Evolutionary conservation across 2,329 filamentous ascomycete genomes (phyloP).

Genomic region (Xylariomycetidae sp.): DNA sequence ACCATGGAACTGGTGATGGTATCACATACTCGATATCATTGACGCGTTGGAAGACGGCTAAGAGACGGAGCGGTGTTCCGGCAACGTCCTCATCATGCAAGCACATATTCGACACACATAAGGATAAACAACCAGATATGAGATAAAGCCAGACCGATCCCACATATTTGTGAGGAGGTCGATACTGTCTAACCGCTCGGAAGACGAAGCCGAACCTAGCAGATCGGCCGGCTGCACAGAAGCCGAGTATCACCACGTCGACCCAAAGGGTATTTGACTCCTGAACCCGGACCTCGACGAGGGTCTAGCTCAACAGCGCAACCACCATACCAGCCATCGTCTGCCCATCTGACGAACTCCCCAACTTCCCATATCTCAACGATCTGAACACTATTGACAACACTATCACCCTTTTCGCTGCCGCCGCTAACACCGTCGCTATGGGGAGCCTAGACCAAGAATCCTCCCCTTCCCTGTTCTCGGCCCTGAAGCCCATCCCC

Average conservation of each 20-base stretch:
- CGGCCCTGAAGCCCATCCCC: constrained; percentile 3
- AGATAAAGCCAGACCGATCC: too few relatives aligned
- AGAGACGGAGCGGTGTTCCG: too few relatives aligned
- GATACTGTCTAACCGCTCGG: neutral
- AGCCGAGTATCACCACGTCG: neutral
- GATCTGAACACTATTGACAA: neutral
- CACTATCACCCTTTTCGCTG: neutral
- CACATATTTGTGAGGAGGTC: too few relatives aligned
- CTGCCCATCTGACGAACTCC: too few relatives aligned
- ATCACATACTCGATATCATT: too few relatives aligned
- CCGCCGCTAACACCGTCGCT: neutral
- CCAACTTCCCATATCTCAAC: neutral
- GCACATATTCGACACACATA: too few relatives aligned
- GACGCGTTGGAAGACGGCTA: too few relatives aligned
- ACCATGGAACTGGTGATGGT: too few relatives aligned
- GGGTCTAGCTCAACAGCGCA: neutral
- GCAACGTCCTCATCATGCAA: too few relatives aligned
- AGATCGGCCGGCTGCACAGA: neutral
- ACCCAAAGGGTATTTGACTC: neutral
- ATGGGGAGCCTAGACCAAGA: constrained; percentile 4
- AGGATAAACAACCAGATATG: too few relatives aligned
- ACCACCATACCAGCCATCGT: too few relatives aligned
- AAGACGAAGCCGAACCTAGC: neutral
- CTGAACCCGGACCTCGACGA: neutral
- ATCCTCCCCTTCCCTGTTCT: constrained; percentile 3